These are phyloP conservation scores for Candida sp. DNA, from an alignment of 1,139 yeast species.

Conservation along the genomic window DNA sequence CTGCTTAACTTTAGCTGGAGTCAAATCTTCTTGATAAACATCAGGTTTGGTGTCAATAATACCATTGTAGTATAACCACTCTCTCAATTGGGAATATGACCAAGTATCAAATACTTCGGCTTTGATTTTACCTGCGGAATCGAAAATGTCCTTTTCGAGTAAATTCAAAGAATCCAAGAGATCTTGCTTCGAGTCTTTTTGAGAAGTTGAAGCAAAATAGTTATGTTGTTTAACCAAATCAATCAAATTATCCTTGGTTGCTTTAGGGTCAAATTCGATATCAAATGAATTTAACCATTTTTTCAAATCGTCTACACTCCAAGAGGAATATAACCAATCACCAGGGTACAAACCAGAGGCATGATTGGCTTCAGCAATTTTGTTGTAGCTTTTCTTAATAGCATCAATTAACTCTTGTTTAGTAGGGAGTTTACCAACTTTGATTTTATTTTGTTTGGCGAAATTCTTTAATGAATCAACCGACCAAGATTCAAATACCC, in stretches of 20 bases:
- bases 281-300: constrained; percentile 47
- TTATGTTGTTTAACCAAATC: constrained; percentile 38
- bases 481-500: constrained; percentile 55
- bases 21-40: constrained; percentile 15
- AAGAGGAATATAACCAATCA: constrained; percentile 43
- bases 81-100: constrained; percentile 27
- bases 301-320: constrained; percentile 42
- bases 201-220: constrained; percentile 32
- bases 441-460: constrained; percentile 30
- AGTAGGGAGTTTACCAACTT: constrained; percentile 20
- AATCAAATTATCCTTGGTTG: constrained; percentile 40
- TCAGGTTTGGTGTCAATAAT: constrained; percentile 22
- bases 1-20: constrained; percentile 15
- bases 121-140: constrained; percentile 36
- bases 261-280: constrained; percentile 34
- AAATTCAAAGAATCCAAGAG: constrained; percentile 37
- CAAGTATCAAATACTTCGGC: constrained; percentile 43
- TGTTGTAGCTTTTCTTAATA: constrained; percentile 36
- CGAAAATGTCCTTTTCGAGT: constrained; percentile 27
- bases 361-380: constrained; percentile 27
- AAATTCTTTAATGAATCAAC: constrained; percentile 27
- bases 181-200: constrained; percentile 32
- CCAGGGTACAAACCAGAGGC: constrained; percentile 50
- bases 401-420: constrained; percentile 31
- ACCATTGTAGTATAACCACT: constrained; percentile 27